phyloP scores from a whole-genome alignment of 2,329 filamentous ascomycete species.

The Apiospora marii region DNA sequence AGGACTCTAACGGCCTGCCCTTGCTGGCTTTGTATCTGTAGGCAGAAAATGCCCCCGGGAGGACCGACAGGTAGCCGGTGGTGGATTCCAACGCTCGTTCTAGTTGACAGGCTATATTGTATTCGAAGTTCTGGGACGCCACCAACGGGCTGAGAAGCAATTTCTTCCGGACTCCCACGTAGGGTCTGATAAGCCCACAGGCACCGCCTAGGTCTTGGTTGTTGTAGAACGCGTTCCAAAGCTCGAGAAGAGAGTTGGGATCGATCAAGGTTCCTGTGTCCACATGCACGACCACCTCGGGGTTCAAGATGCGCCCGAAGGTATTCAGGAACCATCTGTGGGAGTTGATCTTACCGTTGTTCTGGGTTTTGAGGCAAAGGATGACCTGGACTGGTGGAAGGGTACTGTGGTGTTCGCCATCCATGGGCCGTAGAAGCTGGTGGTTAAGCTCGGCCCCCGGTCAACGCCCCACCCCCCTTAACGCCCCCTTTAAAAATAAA shows the following conservation, averaged over 20 bases:
- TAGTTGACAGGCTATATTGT: slow-evolving; percentile 98
- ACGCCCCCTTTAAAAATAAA: too few relatives aligned
- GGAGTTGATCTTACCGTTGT: slow-evolving; percentile 99
- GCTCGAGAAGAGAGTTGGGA: slow-evolving; percentile 81
- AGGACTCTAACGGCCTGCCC: slow-evolving; percentile 94
- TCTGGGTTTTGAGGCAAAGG: slow-evolving; percentile 96
- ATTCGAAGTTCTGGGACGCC: slow-evolving; percentile 95
- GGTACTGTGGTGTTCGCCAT: slow-evolving; percentile 49
- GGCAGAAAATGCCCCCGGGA: slow-evolving; percentile 97
- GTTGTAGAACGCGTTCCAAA: slow-evolving; percentile 98
- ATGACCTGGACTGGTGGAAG: slow-evolving; percentile 96
- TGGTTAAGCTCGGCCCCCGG: too few relatives aligned
- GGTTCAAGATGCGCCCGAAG: slow-evolving; percentile 92
- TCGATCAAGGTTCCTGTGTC: slow-evolving; percentile 96
- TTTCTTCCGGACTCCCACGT: slow-evolving; percentile 45
- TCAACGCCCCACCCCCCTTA: too few relatives aligned
- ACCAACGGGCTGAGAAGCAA: slow-evolving; percentile 92
- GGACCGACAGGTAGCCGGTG: slow-evolving; percentile 93
- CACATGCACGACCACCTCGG: slow-evolving; percentile 89
- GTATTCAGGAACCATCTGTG: slow-evolving; percentile 97
- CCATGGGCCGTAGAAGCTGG: too few relatives aligned
- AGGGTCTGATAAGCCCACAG: slow-evolving; percentile 94
- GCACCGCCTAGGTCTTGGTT: slow-evolving; percentile 96
- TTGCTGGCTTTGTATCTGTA: slow-evolving; percentile 96
- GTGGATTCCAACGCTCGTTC: slow-evolving; percentile 94